Conservation (phyloP, 192 early-diverging fungal genomes). For the Phlyctochytrium arcticum region DNA sequence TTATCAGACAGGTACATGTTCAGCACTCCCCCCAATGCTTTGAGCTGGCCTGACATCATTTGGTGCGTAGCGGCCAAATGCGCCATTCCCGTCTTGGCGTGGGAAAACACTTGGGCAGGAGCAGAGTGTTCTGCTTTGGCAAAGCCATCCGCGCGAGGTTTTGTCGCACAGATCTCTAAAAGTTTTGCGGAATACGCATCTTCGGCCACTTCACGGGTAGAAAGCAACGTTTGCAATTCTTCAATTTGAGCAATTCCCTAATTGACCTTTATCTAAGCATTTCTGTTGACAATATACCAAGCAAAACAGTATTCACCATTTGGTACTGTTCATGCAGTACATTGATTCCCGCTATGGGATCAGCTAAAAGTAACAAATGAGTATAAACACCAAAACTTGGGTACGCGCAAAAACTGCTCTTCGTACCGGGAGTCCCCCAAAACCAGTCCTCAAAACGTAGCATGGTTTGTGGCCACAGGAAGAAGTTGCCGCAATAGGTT, state of each 20-base stretch:
- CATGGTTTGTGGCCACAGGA: too few species aligned
- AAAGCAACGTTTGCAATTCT: slow-evolving; percentile 6
- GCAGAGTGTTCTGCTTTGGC: slow-evolving; percentile 23
- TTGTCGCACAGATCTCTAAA: slow-evolving; percentile 11
- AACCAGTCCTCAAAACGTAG: slow-evolving; percentile 42
- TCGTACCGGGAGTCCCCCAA: slow-evolving; percentile 34
- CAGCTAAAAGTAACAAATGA: slow-evolving; percentile 3
- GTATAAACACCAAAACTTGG: background rate
- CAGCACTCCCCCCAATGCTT: slow-evolving; percentile 5
- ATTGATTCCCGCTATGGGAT: slow-evolving; percentile 25
- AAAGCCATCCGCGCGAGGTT: slow-evolving; percentile 12
- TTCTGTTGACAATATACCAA: background rate
- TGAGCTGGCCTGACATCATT: slow-evolving; percentile 20
- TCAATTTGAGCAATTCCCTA: slow-evolving; percentile 37
- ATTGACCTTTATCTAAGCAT: background rate
- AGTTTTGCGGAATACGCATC: slow-evolving; percentile 38
- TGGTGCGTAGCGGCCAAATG: slow-evolving; percentile 28
- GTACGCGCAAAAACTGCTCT: background rate
- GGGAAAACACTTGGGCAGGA: slow-evolving; percentile 15
- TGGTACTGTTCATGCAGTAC: slow-evolving; percentile 27
- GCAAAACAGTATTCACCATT: slow-evolving; percentile 8
- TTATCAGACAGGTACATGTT: slow-evolving; percentile 26
- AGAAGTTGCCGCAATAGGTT: too few species aligned
- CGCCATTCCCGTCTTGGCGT: slow-evolving; percentile 20
- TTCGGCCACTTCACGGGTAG: slow-evolving; percentile 21